Evolutionary conservation across 148 eudicot genomes (phyloP), one percentile per base, ranked within the genome.

Genomic region (Camellia granthamiana): DNA sequence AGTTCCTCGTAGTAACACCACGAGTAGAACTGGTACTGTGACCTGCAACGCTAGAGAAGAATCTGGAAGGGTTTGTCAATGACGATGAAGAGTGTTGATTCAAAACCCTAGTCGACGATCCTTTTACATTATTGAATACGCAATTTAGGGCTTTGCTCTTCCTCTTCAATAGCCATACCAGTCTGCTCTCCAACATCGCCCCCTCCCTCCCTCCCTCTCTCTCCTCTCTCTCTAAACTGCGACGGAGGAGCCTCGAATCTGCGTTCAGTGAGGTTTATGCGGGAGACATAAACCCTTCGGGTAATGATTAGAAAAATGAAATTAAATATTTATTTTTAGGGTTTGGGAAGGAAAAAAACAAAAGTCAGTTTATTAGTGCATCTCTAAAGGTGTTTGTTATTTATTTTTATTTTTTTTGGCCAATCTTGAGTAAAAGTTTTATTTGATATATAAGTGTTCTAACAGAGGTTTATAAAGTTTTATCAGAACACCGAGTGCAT

Each of bases 121-220:
- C 76, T 55, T 83, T 84, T 7, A 79, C 23, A 76, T 74, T 81
- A 70, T 77, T 85, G 87, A 74, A 78, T 23, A 76, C 9, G 60
- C 75, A 77, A 72, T 81, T 78, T 2, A 92, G 14, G 60, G 83
- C 41, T 81, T 87, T 88, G 83, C 74, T 81, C 47, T 62, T 83
- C 56, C 77, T 90, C 84, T 84, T 70, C 59, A 91, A 38, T 30
- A 90, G 76, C 72, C 88, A 82, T 41, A 89, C 88, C 81, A 94
- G 63, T 89, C 88, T 88, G 82, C 82, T 84, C 79, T 79, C 87
- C 43, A 79, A 76, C 91, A 88, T 82, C 43, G 43, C 77, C 15
- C 38, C 43, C 68, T 42, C 77, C 51, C 59, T 69, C 58, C 70
- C 76, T 55, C 78, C 59, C 63, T 74, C 82, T 46, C 82, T 52